Percentiles rank a stretch among this genome's conserved stretches.
phyloP scores from a whole-genome alignment of 179 eudicot genomes.

The Vitellaria paradoxa region DNA sequence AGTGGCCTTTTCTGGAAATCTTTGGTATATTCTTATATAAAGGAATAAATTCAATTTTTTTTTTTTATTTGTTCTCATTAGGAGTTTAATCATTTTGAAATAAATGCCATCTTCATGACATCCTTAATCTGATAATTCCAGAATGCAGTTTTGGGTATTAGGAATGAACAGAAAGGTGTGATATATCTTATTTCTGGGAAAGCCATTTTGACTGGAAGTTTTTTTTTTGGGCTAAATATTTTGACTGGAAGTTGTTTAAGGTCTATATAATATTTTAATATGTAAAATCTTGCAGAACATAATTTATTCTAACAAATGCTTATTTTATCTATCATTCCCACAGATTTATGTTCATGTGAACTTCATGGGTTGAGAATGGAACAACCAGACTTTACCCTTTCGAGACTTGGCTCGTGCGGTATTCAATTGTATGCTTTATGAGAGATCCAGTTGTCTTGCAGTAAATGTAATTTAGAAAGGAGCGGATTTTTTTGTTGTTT shows the following conservation, averaged over 20 bases:
- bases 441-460: conserved; percentile 1
- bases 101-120: background rate
- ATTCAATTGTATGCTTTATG: background rate
- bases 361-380: conserved; percentile 1
- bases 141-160: background rate
- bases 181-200: background rate
- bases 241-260: background rate
- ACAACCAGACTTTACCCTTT: background rate
- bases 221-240: too few relatives aligned
- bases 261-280: background rate
- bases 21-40: background rate
- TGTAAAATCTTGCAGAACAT: background rate
- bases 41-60: background rate
- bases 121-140: background rate
- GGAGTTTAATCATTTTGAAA: background rate
- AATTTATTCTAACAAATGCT: background rate
- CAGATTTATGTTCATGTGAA: background rate
- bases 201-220: background rate
- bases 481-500: background rate
- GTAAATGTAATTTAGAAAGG: background rate
- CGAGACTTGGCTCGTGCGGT: background rate
- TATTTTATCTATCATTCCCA: background rate
- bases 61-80: background rate
- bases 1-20: background rate
- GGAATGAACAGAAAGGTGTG: background rate